Conservation (phyloP, 257 asterid genomes). For the Solanum corneliomulleri region DNA sequence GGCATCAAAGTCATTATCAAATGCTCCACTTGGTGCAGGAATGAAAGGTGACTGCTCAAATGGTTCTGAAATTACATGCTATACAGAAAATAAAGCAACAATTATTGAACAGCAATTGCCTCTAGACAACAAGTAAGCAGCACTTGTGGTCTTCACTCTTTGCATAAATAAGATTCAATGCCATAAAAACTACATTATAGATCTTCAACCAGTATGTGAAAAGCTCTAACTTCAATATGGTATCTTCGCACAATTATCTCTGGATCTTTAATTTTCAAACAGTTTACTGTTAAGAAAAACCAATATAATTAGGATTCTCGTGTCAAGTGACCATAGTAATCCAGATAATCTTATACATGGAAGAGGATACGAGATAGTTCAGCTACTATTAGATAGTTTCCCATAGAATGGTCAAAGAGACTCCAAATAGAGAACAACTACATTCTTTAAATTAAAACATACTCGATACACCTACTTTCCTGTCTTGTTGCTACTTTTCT, state of each 20-base stretch:
- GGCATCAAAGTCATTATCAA: conserved; percentile 57
- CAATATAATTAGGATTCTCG: not conserved
- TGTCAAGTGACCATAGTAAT: not conserved
- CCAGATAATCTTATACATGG: not conserved
- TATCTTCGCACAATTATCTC: not conserved
- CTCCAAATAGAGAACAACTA: not conserved
- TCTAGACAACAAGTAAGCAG: not conserved
- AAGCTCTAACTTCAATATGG: not conserved
- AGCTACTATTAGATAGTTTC: not conserved
- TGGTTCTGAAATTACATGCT: conserved; percentile 93
- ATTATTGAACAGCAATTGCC: not conserved
- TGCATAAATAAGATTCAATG: not conserved
- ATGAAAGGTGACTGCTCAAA: conserved; percentile 94
- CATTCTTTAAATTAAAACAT: not conserved
- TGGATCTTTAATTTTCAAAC: not conserved
- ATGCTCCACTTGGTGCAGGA: conserved; percentile 71
- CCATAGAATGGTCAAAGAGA: not conserved
- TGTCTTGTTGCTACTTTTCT: not conserved
- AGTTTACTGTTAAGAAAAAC: not conserved
- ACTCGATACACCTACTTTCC: not conserved
- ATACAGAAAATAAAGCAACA: conserved; percentile 20
- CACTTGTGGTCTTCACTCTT: not conserved
- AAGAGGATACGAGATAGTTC: not conserved
- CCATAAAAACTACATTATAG: not conserved
- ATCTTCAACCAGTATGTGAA: not conserved